Evolutionary conservation across 495 filamentous ascomycete genomes (phyloP).

Genomic region (Aspergillus wentii): DNA sequence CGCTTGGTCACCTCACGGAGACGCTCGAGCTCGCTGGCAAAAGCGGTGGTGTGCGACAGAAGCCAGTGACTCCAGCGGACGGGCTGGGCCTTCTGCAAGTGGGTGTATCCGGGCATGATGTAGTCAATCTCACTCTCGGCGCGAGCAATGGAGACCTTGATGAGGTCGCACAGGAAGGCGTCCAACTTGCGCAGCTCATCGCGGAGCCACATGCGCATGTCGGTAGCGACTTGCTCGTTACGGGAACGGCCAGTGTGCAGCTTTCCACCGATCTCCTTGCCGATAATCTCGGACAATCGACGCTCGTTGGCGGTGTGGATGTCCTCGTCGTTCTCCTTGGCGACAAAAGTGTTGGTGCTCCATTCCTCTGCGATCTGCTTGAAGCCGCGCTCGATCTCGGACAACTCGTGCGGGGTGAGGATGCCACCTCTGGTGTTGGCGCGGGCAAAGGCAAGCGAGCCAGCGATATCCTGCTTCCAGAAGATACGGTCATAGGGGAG

Average conservation of each 20-base stretch:
- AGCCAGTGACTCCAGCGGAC: constrained; percentile 88
- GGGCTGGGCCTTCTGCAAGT: constrained; percentile 88
- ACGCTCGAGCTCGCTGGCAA: constrained; percentile 73
- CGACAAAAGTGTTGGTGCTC: constrained; percentile 42
- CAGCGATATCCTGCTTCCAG: constrained; percentile 74
- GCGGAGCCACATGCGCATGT: constrained; percentile 89
- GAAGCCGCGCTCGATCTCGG: constrained; percentile 71
- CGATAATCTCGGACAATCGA: constrained; percentile 82
- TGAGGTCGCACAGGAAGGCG: constrained; percentile 58
- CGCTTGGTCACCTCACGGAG: constrained; percentile 68
- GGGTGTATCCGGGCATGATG: constrained; percentile 70
- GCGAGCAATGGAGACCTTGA: constrained; percentile 65
- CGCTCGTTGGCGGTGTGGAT: constrained; percentile 96
- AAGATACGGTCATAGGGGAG: constrained; percentile 79
- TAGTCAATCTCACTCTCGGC: constrained; percentile 75
- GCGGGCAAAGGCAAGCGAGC: constrained; percentile 82
- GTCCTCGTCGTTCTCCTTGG: constrained; percentile 49
- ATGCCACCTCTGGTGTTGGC: constrained; percentile 75
- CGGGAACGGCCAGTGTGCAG: constrained; percentile 88
- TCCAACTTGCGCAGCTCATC: constrained; percentile 73
- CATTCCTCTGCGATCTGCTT: constrained; percentile 71
- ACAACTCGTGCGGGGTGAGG: constrained; percentile 70
- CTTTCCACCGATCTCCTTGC: constrained; percentile 81
- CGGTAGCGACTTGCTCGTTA: constrained; percentile 92
- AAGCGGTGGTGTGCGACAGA: constrained; percentile 70